phyloP scores from a whole-genome alignment of 176 grass and related monocot genomes.

The Triticum aestivum region DNA sequence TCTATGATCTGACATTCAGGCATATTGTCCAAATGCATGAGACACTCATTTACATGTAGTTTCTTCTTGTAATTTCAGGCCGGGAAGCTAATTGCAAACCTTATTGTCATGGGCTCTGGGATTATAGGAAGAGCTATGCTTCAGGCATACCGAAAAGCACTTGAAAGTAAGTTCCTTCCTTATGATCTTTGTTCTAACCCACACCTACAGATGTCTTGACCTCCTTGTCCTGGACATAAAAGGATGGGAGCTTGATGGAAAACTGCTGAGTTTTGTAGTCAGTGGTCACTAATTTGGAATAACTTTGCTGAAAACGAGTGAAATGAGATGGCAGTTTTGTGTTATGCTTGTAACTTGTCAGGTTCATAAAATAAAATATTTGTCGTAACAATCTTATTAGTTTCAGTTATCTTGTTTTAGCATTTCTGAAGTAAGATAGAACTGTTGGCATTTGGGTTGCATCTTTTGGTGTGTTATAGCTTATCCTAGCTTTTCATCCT shows the following conservation, averaged over 20 bases:
- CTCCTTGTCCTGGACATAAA: not conserved
- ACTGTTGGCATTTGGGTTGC: not conserved
- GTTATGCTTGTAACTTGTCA: not conserved
- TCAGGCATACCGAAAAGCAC: conserved; percentile 89
- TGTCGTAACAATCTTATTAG: not conserved
- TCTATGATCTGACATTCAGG: not conserved
- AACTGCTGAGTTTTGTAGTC: not conserved
- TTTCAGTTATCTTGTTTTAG: not conserved
- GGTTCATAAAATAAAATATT: not conserved
- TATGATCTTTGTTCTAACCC: not conserved
- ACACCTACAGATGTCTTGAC: not conserved
- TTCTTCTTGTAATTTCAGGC: conserved; percentile 44
- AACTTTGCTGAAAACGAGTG: not conserved
- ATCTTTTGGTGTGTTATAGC: not conserved
- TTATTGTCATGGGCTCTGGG: conserved; percentile 85
- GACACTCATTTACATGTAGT: not conserved
- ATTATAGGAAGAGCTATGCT: conserved; percentile 89
- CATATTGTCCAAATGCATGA: not conserved
- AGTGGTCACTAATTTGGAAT: not conserved
- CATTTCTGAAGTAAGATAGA: not conserved
- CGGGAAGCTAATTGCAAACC: conserved; percentile 81
- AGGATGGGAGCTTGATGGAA: not conserved
- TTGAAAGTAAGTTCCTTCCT: conserved; percentile 64
- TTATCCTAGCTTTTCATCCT: not conserved
- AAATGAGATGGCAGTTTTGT: not conserved